Evolutionary conservation across 2,329 filamentous ascomycete species (phyloP).

Genomic region (Paraphaeosphaeria sporulosa): DNA sequence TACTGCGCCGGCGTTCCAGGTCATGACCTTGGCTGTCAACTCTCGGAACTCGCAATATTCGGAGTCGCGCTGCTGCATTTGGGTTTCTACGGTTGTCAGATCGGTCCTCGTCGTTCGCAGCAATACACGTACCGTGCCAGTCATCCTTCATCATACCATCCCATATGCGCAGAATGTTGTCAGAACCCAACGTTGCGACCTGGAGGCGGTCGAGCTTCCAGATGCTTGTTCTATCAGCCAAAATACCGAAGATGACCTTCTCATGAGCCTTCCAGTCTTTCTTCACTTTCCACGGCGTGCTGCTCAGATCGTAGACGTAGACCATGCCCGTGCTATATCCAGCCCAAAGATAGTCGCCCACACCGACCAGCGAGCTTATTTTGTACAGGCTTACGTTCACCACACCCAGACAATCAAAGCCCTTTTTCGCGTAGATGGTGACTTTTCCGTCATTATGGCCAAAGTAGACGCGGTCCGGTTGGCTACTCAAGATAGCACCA

Average conservation of each 20-base stretch:
- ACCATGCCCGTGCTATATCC: constrained; percentile 94
- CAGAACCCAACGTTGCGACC: constrained; percentile 84
- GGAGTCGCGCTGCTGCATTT: constrained; percentile 84
- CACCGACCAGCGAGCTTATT: constrained; percentile 84
- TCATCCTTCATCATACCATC: constrained; percentile 93
- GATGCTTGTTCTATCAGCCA: constrained; percentile 80
- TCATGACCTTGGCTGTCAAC: constrained; percentile 80
- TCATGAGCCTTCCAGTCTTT: constrained; percentile 97
- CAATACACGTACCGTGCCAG: constrained; percentile 71
- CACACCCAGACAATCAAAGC: constrained; percentile 79
- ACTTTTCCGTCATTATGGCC: constrained; percentile 94
- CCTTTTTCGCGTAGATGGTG: constrained; percentile 83
- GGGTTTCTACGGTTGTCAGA: constrained; percentile 63
- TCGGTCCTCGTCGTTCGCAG: constrained; percentile 19
- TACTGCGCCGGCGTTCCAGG: constrained; percentile 97
- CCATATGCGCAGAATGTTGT: constrained; percentile 86
- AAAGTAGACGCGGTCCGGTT: constrained; percentile 83
- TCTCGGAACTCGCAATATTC: constrained; percentile 88
- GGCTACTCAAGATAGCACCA: constrained; percentile 75
- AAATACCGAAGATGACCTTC: constrained; percentile 78
- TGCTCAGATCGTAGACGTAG: constrained; percentile 86
- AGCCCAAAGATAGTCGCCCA: constrained; percentile 86
- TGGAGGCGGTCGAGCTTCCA: constrained; percentile 87
- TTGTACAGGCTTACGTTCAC: constrained; percentile 93
- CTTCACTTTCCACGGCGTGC: constrained; percentile 84